Evolutionary conservation across 2,329 filamentous ascomycete genomes (phyloP), one percentile per base, ranked within the genome.

Genomic region (Penicillium hordei): DNA sequence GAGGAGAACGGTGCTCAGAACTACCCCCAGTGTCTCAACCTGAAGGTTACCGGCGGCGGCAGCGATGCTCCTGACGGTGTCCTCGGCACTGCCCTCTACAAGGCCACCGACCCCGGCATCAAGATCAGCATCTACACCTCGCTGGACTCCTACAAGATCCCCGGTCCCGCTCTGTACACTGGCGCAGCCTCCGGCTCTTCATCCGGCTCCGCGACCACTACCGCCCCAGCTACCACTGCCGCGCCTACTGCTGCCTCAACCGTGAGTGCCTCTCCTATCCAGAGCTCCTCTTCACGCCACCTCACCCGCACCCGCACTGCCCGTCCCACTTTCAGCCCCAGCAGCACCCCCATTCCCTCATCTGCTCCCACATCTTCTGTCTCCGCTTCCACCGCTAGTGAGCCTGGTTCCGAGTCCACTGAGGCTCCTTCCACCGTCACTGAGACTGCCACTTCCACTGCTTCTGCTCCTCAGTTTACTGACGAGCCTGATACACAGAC

Each of bases 11-110:
- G 80, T 10, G 78, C 79, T 29, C 81, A 83, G 72, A 82, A 82
- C 72, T 84, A 84, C 73, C 81, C 82, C 56, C 78, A 81, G 62
- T 84, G 86, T 71, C 76, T 85, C 65, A 86, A 88, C 77, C 68
- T 88, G 61, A 79, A 85, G 68, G 75, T 88, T 61, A 82, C 81
- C 34, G 83, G 83, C 51, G 83, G 81, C 21, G 79, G 81, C 50
- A 78, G 76, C 33, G 74, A 68, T 60, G 63, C 75, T 52, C 79
- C 81, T 23, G 65, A 72, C 31, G 85, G 84, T 58, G 78, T 76
- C 19, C 67, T 77, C 15, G 84, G 80, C 52, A 84, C 81, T 13
- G 72, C 73, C 55, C 78, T 87, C 29, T 88, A 88, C 79, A 84
- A 76, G 52, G 74, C 78, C 65, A 72, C 76, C 54, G 85, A 87